phyloP scores from a whole-genome alignment of 495 filamentous ascomycete genomes.

The Lophium mytilinum region DNA sequence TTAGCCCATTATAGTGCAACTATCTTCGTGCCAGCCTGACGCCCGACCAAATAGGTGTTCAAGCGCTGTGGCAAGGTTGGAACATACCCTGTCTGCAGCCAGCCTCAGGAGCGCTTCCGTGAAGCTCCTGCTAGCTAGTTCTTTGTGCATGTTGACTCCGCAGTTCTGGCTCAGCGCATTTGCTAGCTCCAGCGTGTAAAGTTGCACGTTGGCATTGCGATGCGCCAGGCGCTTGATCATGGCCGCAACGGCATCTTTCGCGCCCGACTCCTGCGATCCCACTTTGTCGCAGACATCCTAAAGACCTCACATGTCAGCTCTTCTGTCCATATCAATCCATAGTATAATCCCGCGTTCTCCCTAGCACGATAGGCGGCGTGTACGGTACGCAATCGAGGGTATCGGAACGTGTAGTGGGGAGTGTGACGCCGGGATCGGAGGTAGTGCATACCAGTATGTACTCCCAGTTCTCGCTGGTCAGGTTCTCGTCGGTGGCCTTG shows the following conservation, averaged over 20 bases:
- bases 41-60: too few relatives aligned
- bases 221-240: conserved; percentile 95
- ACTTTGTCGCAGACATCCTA: conserved; percentile 96
- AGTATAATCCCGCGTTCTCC: neutral
- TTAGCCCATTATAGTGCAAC: neutral
- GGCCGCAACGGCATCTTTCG: conserved; percentile 86
- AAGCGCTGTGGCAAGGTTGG: too few relatives aligned
- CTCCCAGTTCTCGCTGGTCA: conserved; percentile 97
- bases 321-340: neutral
- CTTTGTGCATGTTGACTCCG: conserved; percentile 81
- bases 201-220: conserved; percentile 97
- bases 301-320: conserved; percentile 6
- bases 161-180: conserved; percentile 96
- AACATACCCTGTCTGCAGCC: conserved; percentile 66
- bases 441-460: conserved; percentile 64
- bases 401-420: neutral
- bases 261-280: conserved; percentile 51
- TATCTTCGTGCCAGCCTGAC: too few relatives aligned
- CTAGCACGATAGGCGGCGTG: neutral
- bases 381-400: neutral
- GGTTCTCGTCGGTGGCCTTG: conserved; percentile 97
- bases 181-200: conserved; percentile 94
- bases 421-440: neutral
- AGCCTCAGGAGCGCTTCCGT: conserved; percentile 89
- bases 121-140: conserved; percentile 88